Conservation (phyloP, 495 filamentous ascomycete genomes). For the Thozetella sp. region DNA sequence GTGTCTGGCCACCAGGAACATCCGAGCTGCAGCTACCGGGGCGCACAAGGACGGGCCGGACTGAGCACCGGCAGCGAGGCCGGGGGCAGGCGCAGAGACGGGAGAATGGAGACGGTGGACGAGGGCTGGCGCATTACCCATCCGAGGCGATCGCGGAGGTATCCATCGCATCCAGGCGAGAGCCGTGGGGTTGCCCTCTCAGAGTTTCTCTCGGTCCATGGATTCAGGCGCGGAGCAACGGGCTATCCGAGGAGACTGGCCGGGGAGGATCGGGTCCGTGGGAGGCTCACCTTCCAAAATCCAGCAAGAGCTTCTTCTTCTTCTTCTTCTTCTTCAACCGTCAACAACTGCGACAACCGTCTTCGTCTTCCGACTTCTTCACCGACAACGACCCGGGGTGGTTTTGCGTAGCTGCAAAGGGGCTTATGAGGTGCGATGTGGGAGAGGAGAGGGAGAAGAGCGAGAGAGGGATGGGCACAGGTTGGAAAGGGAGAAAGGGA, state of each 20-base stretch:
- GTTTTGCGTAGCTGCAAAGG: constrained; percentile 13
- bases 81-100: no score
- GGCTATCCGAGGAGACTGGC: background rate
- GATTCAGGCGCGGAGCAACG: background rate
- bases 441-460: constrained; percentile 17
- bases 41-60: background rate
- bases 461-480: constrained; percentile 27
- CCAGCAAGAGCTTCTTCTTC: constrained; percentile 12
- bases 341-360: constrained; percentile 15
- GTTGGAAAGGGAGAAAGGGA: constrained; percentile 16
- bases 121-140: background rate
- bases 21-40: background rate
- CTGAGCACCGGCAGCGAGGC: background rate
- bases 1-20: background rate
- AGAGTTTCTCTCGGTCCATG: background rate
- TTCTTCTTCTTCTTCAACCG: constrained; percentile 14
- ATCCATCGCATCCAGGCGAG: background rate
- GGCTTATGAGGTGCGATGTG: constrained; percentile 16
- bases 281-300: background rate
- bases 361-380: constrained; percentile 26
- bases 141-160: background rate
- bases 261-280: background rate
- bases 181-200: background rate
- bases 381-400: constrained; percentile 32
- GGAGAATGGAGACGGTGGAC: no score